These are phyloP conservation scores for Scolecobasidium constrictum DNA, from an alignment of 2,329 filamentous ascomycete species.

Conservation along the genomic window DNA sequence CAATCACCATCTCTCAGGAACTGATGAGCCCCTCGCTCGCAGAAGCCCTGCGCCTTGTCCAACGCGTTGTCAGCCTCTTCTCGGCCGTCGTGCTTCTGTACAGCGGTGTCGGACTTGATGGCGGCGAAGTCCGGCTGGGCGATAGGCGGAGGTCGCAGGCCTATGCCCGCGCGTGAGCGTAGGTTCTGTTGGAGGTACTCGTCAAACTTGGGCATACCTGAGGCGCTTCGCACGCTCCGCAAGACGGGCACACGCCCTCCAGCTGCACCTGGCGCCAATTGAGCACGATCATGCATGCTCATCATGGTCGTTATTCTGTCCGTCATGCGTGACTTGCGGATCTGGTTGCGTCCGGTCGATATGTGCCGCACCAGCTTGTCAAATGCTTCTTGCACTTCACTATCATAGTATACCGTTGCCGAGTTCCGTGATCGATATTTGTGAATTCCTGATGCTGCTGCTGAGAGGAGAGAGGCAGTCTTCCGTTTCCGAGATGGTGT, in stretches of 20 bases:
- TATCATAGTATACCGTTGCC: constrained; percentile 88
- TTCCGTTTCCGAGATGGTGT: constrained; percentile 28
- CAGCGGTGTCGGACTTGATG: not conserved
- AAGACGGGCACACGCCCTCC: not conserved
- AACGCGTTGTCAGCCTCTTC: constrained; percentile 55
- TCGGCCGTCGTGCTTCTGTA: not conserved
- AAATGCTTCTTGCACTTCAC: constrained; percentile 71
- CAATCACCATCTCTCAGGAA: constrained; percentile 84
- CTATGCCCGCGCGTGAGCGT: not conserved
- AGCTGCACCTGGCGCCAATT: not conserved
- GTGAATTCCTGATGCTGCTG: constrained; percentile 27
- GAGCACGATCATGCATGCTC: constrained; percentile 15
- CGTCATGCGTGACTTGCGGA: constrained; percentile 82
- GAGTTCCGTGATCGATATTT: constrained; percentile 58
- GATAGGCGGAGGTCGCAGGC: not conserved
- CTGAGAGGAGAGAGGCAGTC: constrained; percentile 29
- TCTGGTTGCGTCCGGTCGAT: constrained; percentile 66
- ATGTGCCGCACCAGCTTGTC: constrained; percentile 75
- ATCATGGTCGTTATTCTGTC: constrained; percentile 50
- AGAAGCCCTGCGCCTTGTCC: constrained; percentile 69
- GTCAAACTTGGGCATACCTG: not conserved
- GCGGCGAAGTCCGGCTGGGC: not conserved
- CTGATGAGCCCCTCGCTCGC: constrained; percentile 79
- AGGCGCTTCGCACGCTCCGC: not conserved
- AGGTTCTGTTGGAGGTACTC: not conserved